Evolutionary conservation across 2,329 filamentous ascomycete genomes (phyloP).

Genomic region (Monilinia aucupariae): DNA sequence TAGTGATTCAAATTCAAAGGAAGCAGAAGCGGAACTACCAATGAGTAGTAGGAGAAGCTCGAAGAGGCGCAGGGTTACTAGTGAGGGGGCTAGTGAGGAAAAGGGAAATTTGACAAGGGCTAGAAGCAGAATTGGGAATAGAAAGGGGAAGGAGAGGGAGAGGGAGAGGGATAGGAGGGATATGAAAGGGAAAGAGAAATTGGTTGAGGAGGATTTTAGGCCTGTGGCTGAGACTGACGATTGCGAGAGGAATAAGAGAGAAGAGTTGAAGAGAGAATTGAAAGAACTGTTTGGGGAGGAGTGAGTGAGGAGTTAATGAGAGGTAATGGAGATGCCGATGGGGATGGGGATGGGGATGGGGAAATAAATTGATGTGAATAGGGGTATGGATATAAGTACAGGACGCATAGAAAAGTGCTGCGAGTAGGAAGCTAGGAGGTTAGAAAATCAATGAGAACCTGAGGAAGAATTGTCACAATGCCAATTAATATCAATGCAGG

Average conservation of each 20-base stretch:
- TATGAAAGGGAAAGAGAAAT: not conserved
- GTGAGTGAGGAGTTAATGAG: not conserved
- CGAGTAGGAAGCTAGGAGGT: not conserved
- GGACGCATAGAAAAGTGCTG: not conserved
- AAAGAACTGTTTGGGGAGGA: constrained; percentile 25
- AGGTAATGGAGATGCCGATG: not conserved
- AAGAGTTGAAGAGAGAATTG: constrained; percentile 27
- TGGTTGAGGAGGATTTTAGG: not conserved
- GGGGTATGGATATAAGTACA: not conserved
- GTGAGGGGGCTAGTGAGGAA: not conserved
- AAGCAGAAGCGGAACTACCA: not conserved
- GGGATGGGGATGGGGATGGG: too few species aligned
- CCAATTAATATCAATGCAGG: not conserved
- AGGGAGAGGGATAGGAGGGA: constrained; percentile 4
- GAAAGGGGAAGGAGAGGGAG: constrained; percentile 8
- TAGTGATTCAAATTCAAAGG: not conserved
- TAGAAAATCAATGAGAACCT: not conserved
- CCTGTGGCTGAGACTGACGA: not conserved
- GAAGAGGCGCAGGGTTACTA: not conserved
- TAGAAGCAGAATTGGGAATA: constrained; percentile 1
- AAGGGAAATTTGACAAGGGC: not conserved
- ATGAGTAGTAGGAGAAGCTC: too few species aligned
- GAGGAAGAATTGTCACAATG: not conserved
- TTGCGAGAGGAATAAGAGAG: constrained; percentile 18
- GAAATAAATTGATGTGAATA: not conserved